Conservation (phyloP, 1,284 basidiomycete genomes). For the Apiotrichum gracile region DNA sequence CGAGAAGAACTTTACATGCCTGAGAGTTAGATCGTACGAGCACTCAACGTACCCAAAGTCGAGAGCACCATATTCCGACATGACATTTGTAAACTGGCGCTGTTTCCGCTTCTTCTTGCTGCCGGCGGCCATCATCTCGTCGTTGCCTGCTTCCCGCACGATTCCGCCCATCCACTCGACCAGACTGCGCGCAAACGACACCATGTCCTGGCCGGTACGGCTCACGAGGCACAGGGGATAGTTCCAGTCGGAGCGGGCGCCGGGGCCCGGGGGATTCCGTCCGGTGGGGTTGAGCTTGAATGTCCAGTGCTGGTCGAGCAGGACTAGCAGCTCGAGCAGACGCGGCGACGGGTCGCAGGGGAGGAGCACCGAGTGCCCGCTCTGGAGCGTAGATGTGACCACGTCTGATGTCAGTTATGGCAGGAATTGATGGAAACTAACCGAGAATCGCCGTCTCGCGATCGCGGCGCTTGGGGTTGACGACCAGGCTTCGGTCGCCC, state of each 20-base stretch:
- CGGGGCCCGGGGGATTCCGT: neutral
- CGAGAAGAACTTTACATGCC: conserved; percentile 83
- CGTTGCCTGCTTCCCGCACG: conserved; percentile 79
- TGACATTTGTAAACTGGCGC: conserved; percentile 13
- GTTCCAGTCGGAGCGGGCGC: conserved; percentile 27
- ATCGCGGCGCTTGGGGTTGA: conserved; percentile 83
- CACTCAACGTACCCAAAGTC: conserved; percentile 42
- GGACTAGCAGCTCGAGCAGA: conserved; percentile 84
- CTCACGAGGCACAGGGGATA: conserved; percentile 87
- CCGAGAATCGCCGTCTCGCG: conserved; percentile 83
- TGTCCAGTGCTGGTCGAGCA: conserved; percentile 97
- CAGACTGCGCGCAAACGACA: conserved; percentile 90
- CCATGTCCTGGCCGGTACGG: conserved; percentile 84
- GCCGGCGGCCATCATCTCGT: conserved; percentile 57
- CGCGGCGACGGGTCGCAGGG: conserved; percentile 93
- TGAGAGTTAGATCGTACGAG: conserved; percentile 35
- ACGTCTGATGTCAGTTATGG: conserved; percentile 56
- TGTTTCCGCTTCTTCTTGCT: conserved; percentile 54
- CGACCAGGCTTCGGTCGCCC: conserved; percentile 72
- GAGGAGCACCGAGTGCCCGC: conserved; percentile 77
- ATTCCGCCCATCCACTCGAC: conserved; percentile 98
- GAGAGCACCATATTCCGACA: conserved; percentile 40
- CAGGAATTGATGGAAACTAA: conserved; percentile 41
- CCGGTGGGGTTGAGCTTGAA: conserved; percentile 58
- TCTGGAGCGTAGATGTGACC: conserved; percentile 69